These are phyloP conservation scores for Nemophila menziesii DNA, from an alignment of 257 asterid genomes.

Conservation along the genomic window DNA sequence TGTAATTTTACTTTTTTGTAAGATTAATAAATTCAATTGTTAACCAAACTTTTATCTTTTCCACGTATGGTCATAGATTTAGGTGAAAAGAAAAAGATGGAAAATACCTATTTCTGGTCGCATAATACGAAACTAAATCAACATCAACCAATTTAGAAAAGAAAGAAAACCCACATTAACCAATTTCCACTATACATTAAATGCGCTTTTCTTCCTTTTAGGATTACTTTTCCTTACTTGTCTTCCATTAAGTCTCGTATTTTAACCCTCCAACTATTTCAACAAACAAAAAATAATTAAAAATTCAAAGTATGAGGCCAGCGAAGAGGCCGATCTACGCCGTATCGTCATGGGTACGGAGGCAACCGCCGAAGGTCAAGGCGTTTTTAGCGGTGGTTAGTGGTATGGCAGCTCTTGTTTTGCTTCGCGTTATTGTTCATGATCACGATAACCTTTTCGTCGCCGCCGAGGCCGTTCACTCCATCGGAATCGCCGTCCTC, in stretches of 20 bases:
- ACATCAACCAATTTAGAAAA: too few species aligned
- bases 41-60: too few species aligned
- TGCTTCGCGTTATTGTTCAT: slow-evolving; percentile 58
- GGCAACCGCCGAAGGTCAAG: slow-evolving; percentile 81
- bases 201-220: background rate
- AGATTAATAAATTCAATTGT: too few species aligned
- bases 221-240: background rate
- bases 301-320: slow-evolving; percentile 27
- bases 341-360: slow-evolving; percentile 52
- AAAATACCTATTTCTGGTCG: too few species aligned
- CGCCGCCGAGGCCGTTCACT: slow-evolving; percentile 74
- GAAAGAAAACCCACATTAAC: too few species aligned
- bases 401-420: slow-evolving; percentile 57
- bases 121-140: too few species aligned
- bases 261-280: background rate
- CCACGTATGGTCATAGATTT: too few species aligned
- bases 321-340: slow-evolving; percentile 58
- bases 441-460: slow-evolving; percentile 73
- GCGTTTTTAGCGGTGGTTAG: slow-evolving; percentile 56
- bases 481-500: slow-evolving; percentile 59
- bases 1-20: too few species aligned
- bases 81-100: too few species aligned
- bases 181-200: too few species aligned
- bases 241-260: background rate
- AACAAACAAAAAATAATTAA: background rate